Evolutionary conservation across 306 rosid genomes (phyloP), one percentile per base, ranked within the genome.

Genomic region (Nissolia schottii): DNA sequence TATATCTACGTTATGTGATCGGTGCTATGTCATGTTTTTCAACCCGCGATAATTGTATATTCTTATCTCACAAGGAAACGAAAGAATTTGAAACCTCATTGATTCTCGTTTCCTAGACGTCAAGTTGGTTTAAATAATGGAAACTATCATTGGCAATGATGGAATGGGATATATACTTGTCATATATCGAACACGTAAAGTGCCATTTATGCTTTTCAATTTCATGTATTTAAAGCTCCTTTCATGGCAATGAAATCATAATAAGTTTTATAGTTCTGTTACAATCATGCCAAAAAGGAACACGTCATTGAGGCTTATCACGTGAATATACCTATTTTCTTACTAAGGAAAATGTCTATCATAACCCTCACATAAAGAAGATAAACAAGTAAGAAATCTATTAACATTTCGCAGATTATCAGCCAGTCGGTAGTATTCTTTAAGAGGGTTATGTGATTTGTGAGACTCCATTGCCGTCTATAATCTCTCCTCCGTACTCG

Each of bases 21-120:
- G 40, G 40, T 10, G 23, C 49, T 64, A 31, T 18, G 27, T 14
- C 38, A 6, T 2, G 40, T 27, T 1, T 14, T n/a, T 56, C n/a
- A 56, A 2, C 38, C 61, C 20, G 4, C 22, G 2, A n/a, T 15
- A 46, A 5, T 46, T 6, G 53, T 8, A 37, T 37, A 37, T 37
- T 37, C 43, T 12, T 14, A 3, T 14, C 2, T 6, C 25, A 13
- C 6, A 11, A 74, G 53, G 19, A 46, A 50, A 35, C 10, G 8
- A 27, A 46, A 40, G 56, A 75, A 40, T 32, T 16, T 2, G 13
- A 22, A 70, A 40, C 60, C 16, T 40, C 0, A 59, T 55, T 31
- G 27, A 45, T 38, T 64, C 62, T 11, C n/a, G 25, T 78, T 55
- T 54, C 46, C 41, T 54, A 78, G 64, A 71, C 55, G 75, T 8